Base-by-base conservation (phyloP, 208 protist species). In the Wallacemonas collosoma region DNA sequence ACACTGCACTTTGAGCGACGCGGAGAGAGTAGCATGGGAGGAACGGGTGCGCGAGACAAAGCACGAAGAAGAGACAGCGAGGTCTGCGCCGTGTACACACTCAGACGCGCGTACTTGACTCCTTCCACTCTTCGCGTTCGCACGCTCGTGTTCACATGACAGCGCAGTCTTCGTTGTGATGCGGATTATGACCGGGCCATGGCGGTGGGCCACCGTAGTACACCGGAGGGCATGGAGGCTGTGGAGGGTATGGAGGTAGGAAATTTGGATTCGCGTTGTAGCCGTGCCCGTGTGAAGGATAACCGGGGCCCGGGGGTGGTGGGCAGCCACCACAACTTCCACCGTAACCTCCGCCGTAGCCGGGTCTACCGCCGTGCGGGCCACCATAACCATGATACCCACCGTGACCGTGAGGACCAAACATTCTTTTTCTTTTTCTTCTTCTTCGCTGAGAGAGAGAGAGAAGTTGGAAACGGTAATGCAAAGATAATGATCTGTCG, bases 261-360 rank as follows among this genome's bases (percentile, higher is more conserved):
- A 39, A 65, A 7, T 51, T 5, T 50, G 60, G 60, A n/a, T 51
- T 65, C 8, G 41, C 60, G n/a, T 65, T 65, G 60, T 65, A 65
- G 4, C 60, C 60, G 17, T 45, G 60, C 7, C 60, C 60, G 40
- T 65, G 11, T 6, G 60, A 15, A 3, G 60, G 60, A 43, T 65
- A 65, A 17, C 60, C 60, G 4, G 60, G 60, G 6, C 60, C 38
- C 12, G 60, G 60, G 6, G 40, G 60, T n/a, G 57, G 57, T 47
- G 57, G 57, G 14, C 41, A 6, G 60, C 60, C 60, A 45, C 60
- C 60, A n/a, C 45, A 50, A 50, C 45, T 11, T 5, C 60, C 60
- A 12, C 41, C 41, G 51, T 45, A 51, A 36, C 41, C 41, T 3
- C 60, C 60, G 35, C 60, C 60, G 35, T 65, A 65, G 60, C 60